Percentiles rank a stretch among this genome's conserved stretches.
phyloP scores from a whole-genome alignment of 2,329 filamentous ascomycete genomes.

The Albophoma yamanashiensis region DNA sequence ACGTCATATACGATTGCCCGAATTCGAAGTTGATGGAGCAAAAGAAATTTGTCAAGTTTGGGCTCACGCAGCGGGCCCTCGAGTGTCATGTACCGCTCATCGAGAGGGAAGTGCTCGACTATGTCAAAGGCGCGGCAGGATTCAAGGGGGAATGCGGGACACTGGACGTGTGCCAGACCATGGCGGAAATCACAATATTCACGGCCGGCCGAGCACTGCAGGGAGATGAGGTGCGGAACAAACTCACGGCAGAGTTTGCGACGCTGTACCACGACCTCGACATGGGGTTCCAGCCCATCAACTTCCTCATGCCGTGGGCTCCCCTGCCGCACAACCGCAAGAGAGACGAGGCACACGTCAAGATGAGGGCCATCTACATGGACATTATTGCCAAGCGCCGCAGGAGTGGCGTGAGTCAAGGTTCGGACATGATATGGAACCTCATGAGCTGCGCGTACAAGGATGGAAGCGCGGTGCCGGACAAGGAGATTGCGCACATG shows the following conservation, averaged over 20 bases:
- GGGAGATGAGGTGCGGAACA: conserved; percentile 69
- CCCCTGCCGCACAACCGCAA: conserved; percentile 84
- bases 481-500: conserved; percentile 80
- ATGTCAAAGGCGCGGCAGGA: conserved; percentile 53
- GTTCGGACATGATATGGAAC: conserved; percentile 79
- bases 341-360: conserved; percentile 69
- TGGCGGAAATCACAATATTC: conserved; percentile 84
- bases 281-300: conserved; percentile 84
- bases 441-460: conserved; percentile 82
- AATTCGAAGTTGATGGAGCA: conserved; percentile 93
- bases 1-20: conserved; percentile 85
- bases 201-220: conserved; percentile 83
- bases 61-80: conserved; percentile 65
- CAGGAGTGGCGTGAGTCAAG: conserved; percentile 34
- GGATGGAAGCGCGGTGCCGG: conserved; percentile 66
- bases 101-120: conserved; percentile 58
- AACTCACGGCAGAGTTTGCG: conserved; percentile 71
- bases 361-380: conserved; percentile 72
- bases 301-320: conserved; percentile 83
- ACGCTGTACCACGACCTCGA: conserved; percentile 80
- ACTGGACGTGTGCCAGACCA: conserved; percentile 61
- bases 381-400: conserved; percentile 69
- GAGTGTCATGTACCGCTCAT: conserved; percentile 66
- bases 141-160: conserved; percentile 61
- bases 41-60: conserved; percentile 86